These are phyloP conservation scores for Mesembryanthemum crystallinum DNA, from an alignment of 148 eudicot species.

Conservation along the genomic window DNA sequence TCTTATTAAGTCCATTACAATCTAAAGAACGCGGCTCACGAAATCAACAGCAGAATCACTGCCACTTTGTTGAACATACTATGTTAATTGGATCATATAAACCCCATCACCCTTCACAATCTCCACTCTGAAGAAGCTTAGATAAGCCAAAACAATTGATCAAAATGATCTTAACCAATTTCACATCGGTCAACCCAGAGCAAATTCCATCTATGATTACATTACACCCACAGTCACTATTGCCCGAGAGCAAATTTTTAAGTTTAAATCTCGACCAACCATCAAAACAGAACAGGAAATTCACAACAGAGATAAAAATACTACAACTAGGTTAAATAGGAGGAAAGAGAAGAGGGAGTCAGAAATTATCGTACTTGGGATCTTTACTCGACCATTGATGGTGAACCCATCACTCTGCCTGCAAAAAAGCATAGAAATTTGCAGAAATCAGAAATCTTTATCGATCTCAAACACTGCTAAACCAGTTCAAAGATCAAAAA, in stretches of 20 bases:
- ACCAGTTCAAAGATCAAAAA: background rate
- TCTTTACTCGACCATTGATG: slow-evolving; percentile 41
- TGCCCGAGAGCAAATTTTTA: background rate
- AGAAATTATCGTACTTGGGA: slow-evolving; percentile 30
- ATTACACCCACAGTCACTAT: background rate
- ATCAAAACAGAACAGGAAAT: background rate
- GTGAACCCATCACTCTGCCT: slow-evolving; percentile 38
- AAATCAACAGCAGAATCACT: background rate
- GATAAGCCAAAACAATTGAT: background rate
- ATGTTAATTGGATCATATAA: background rate
- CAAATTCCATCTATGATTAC: background rate
- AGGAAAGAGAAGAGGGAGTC: background rate
- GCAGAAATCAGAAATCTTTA: background rate
- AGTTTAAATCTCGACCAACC: background rate
- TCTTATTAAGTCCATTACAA: background rate
- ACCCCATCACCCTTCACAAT: background rate
- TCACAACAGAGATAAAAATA: slow-evolving; percentile 4
- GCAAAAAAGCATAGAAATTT: slow-evolving; percentile 14
- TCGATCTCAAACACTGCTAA: slow-evolving; percentile 20
- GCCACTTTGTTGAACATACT: background rate
- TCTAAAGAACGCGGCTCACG: background rate
- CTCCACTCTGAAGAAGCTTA: background rate
- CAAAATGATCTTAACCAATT: background rate
- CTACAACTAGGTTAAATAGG: background rate
- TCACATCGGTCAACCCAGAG: slow-evolving; percentile 13